These are phyloP conservation scores for Boeremia lycopersici DNA, from an alignment of 2,329 filamentous ascomycete species.

Conservation along the genomic window DNA sequence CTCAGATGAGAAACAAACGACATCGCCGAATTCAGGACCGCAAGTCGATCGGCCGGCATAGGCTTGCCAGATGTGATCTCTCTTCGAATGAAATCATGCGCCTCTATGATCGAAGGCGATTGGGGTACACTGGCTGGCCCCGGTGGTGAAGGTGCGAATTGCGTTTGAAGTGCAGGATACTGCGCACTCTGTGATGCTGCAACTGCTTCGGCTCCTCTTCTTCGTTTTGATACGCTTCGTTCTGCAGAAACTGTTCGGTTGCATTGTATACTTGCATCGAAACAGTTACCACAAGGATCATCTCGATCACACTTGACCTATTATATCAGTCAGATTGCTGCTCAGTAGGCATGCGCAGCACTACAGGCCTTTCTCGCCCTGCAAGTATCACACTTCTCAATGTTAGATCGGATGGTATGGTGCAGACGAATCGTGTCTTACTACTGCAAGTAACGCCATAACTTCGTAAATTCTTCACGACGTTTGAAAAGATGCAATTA, in stretches of 20 bases:
- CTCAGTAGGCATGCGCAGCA: not conserved
- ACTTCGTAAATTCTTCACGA: not conserved
- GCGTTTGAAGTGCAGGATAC: slow-evolving; percentile 3
- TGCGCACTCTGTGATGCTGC: not conserved
- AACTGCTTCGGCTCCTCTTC: slow-evolving; percentile 4
- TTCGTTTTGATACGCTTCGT: slow-evolving; percentile 15
- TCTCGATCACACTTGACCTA: slow-evolving; percentile 29
- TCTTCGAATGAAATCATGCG: slow-evolving; percentile 23
- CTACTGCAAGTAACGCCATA: slow-evolving; percentile 3
- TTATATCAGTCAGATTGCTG: not conserved
- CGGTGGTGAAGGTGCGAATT: slow-evolving; percentile 9
- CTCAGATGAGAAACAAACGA: slow-evolving; percentile 24
- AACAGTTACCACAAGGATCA: slow-evolving; percentile 32
- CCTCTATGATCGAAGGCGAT: slow-evolving; percentile 22
- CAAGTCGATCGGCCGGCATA: slow-evolving; percentile 21
- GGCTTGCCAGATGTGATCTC: slow-evolving; percentile 16
- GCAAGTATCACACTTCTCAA: slow-evolving; percentile 3
- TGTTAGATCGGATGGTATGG: not conserved
- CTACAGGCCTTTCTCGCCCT: not conserved
- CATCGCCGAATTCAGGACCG: slow-evolving; percentile 24
- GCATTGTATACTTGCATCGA: slow-evolving; percentile 29
- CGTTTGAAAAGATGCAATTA: not conserved
- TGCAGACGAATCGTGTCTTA: not conserved
- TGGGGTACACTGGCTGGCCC: slow-evolving; percentile 16
- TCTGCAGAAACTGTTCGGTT: slow-evolving; percentile 15